phyloP scores from a whole-genome alignment of 2,329 filamentous ascomycete genomes.

The Tolypocladium tundrense region DNA sequence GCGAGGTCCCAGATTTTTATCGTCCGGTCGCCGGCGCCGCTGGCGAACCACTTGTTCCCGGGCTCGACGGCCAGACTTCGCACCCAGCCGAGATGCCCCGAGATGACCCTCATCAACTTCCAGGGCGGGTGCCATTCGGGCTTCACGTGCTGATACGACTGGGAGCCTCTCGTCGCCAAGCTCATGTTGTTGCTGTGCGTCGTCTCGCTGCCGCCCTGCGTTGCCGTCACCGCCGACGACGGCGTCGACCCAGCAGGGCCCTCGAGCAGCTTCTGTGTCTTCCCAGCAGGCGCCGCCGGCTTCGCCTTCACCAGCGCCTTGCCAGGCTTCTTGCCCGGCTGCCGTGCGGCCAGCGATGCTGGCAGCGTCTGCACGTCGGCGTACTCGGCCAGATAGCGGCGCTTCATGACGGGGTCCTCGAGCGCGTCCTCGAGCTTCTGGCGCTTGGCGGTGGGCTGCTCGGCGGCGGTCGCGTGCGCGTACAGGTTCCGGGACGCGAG shows the following conservation, averaged over 20 bases:
- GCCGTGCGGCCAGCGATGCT: conserved; percentile 66
- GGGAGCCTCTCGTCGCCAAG: conserved; percentile 18
- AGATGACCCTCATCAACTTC: conserved; percentile 97
- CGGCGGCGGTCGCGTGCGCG: conserved; percentile 12
- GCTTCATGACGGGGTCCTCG: conserved; percentile 23
- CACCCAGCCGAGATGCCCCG: conserved; percentile 93
- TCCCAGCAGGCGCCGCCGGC: conserved; percentile 18
- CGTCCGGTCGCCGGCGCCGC: conserved; percentile 86
- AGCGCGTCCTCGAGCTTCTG: conserved; percentile 25
- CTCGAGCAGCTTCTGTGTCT: conserved; percentile 28
- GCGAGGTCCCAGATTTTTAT: conserved; percentile 99
- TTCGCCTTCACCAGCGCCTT: conserved; percentile 14
- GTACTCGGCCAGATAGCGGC: conserved; percentile 64
- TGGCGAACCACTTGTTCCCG: conserved; percentile 95
- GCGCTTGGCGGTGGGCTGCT: conserved; percentile 21
- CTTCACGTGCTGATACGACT: conserved; percentile 38
- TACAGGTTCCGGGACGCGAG: conserved; percentile 21
- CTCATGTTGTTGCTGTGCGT: conserved; percentile 17
- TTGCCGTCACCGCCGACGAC: conserved; percentile 22
- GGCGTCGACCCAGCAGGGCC: conserved; percentile 24
- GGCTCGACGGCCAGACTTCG: conserved; percentile 83
- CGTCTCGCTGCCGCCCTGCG: conserved; percentile 6
- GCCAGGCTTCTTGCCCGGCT: conserved; percentile 39
- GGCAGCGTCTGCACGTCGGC: conserved; percentile 67
- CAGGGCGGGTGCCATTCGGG: conserved; percentile 97